A percentile compares a stretch with the other conserved stretches of the same genome.
Evolutionary conservation across 352 stramenopile genomes (phyloP).

Genomic region (Detonula confervacea): DNA sequence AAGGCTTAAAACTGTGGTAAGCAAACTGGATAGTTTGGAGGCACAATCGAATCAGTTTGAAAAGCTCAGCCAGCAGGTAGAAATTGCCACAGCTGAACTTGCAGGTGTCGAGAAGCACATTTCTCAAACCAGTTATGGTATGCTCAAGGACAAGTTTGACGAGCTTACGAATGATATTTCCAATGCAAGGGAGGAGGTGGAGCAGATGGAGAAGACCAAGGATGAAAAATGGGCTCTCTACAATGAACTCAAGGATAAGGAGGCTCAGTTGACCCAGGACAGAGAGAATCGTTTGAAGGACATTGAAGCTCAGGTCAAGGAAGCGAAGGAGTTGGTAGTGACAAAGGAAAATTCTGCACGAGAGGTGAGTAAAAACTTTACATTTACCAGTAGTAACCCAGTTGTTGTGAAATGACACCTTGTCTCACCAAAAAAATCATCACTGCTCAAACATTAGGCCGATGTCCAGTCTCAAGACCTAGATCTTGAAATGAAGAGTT

Average conservation of each 20-base stretch:
- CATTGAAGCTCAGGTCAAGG: slow-evolving; percentile 78
- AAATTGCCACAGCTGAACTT: slow-evolving; percentile 81
- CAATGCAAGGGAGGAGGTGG: slow-evolving; percentile 66
- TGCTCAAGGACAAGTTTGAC: slow-evolving; percentile 79
- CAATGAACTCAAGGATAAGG: slow-evolving; percentile 84
- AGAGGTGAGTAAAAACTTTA: slow-evolving; percentile 59
- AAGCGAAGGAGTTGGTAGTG: slow-evolving; percentile 72
- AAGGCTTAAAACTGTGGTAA: slow-evolving; percentile 54
- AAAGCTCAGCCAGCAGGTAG: slow-evolving; percentile 86
- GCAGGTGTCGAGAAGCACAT: slow-evolving; percentile 80
- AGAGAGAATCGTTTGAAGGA: slow-evolving; percentile 83
- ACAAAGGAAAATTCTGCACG: slow-evolving; percentile 75
- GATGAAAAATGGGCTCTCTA: slow-evolving; percentile 82
- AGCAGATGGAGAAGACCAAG: slow-evolving; percentile 81
- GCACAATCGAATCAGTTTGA: slow-evolving; percentile 72
- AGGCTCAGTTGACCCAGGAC: slow-evolving; percentile 81
- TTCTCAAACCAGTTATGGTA: slow-evolving; percentile 82
- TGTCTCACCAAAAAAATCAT: neutral
- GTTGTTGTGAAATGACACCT: neutral
- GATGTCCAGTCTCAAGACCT: slow-evolving; percentile 77
- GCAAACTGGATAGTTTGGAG: slow-evolving; percentile 68
- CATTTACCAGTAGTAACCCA: neutral
- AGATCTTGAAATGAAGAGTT: slow-evolving; percentile 78
- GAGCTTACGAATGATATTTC: slow-evolving; percentile 73
- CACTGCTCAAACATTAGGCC: slow-evolving; percentile 38